phyloP scores from a whole-genome alignment of 1,284 basidiomycete genomes.

The Leccinum subrobustum region DNA sequence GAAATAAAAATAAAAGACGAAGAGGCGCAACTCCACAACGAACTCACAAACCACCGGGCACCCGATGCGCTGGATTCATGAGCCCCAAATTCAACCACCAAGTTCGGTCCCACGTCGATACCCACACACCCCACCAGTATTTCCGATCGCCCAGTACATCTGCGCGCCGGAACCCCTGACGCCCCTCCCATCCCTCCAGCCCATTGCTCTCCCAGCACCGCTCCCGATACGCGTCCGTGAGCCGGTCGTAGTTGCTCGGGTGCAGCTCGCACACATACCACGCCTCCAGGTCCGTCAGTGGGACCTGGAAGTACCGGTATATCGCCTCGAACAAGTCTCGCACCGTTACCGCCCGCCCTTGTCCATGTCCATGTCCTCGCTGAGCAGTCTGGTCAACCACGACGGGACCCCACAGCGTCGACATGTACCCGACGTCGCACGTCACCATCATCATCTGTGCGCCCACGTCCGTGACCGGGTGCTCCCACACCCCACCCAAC shows the following conservation, averaged over 20 bases:
- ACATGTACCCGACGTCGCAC: slow-evolving; percentile 26
- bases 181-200: slow-evolving; percentile 32
- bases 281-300: slow-evolving; percentile 25
- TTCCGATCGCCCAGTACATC: slow-evolving; percentile 37
- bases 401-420: slow-evolving; percentile 36
- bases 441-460: slow-evolving; percentile 28
- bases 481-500: slow-evolving; percentile 5
- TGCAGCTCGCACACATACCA: too few species aligned
- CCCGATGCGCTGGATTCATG: background rate
- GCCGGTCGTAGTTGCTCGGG: background rate
- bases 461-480: slow-evolving; percentile 30
- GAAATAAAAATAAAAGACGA: background rate
- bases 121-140: slow-evolving; percentile 37
- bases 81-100: slow-evolving; percentile 27
- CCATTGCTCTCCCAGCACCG: slow-evolving; percentile 21
- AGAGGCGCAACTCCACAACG: background rate
- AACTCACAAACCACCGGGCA: background rate
- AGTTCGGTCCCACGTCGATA: slow-evolving; percentile 19
- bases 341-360: slow-evolving; percentile 25
- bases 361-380: background rate
- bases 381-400: slow-evolving; percentile 21
- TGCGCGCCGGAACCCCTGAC: slow-evolving; percentile 37
- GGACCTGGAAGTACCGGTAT: slow-evolving; percentile 37
- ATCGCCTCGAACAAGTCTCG: slow-evolving; percentile 37
- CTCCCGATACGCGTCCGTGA: slow-evolving; percentile 28